These are phyloP conservation scores for Oryza punctata DNA, from an alignment of 176 grass and related monocot genomes.

Conservation along the genomic window DNA sequence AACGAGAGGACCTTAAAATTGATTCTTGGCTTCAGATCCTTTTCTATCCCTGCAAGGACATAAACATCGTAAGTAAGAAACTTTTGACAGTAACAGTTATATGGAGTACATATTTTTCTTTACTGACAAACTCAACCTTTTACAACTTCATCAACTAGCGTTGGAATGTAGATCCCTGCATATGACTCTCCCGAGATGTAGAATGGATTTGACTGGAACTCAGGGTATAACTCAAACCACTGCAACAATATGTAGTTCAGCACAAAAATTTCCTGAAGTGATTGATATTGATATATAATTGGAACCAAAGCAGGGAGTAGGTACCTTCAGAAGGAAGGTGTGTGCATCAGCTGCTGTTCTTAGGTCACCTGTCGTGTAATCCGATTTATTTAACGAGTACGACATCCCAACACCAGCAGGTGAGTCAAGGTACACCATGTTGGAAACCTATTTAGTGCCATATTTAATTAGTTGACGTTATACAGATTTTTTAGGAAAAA, in stretches of 20 bases:
- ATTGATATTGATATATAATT: no score
- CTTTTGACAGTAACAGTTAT: neutral
- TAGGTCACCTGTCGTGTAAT: slow-evolving; percentile 77
- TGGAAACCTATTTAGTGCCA: slow-evolving; percentile 64
- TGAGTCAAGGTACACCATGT: slow-evolving; percentile 78
- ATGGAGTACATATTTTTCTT: neutral
- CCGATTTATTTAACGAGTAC: slow-evolving; percentile 67
- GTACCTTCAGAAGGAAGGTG: slow-evolving; percentile 80
- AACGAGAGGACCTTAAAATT: slow-evolving; percentile 69
- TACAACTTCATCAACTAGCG: slow-evolving; percentile 65
- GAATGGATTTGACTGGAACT: slow-evolving; percentile 72
- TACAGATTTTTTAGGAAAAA: neutral
- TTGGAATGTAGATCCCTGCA: slow-evolving; percentile 85
- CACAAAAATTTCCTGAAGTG: neutral
- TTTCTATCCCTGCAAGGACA: slow-evolving; percentile 50
- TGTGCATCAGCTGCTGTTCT: slow-evolving; percentile 83
- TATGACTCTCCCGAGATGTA: slow-evolving; percentile 93
- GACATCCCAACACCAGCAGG: slow-evolving; percentile 85
- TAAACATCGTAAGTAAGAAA: neutral
- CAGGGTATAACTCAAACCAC: slow-evolving; percentile 80
- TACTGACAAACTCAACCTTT: slow-evolving; percentile 50
- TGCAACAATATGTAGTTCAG: slow-evolving; percentile 26
- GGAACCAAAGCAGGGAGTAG: neutral
- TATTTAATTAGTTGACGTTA: neutral
- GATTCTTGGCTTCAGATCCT: slow-evolving; percentile 54